These are phyloP conservation scores for Erigeron philadelphicus DNA, from an alignment of 140 eudicot species.

Conservation along the genomic window DNA sequence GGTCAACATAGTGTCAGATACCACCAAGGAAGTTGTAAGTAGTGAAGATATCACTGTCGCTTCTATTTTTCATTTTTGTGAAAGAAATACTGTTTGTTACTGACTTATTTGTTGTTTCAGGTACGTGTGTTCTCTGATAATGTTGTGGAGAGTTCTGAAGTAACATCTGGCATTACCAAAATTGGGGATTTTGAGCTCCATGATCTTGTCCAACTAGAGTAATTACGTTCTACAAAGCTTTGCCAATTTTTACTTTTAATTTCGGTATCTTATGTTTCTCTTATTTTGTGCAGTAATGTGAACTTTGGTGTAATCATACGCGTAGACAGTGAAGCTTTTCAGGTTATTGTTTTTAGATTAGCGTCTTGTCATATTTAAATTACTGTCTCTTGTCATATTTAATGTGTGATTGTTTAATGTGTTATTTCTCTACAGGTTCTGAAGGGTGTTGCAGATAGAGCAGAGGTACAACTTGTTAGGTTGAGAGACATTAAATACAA, in stretches of 20 bases:
- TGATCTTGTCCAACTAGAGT: constrained; percentile 93
- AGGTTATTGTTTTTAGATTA: constrained; percentile 42
- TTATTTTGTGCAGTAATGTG: constrained; percentile 55
- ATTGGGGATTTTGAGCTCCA: constrained; percentile 96
- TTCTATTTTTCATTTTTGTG: background rate
- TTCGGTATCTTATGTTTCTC: constrained; percentile 19
- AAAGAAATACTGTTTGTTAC: background rate
- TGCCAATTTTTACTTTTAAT: background rate
- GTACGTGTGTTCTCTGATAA: constrained; percentile 84
- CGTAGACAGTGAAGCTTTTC: constrained; percentile 93
- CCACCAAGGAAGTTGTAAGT: constrained; percentile 91
- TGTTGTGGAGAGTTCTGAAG: constrained; percentile 97
- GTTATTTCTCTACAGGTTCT: constrained; percentile 50
- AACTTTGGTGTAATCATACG: constrained; percentile 95
- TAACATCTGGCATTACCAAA: constrained; percentile 79
- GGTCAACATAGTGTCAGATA: constrained; percentile 78
- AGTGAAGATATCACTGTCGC: background rate
- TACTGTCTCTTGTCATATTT: background rate
- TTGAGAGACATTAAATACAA: constrained; percentile 81
- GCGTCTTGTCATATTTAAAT: background rate
- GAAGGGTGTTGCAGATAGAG: constrained; percentile 82
- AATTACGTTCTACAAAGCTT: constrained; percentile 15
- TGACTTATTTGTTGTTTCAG: constrained; percentile 34
- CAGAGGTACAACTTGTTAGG: constrained; percentile 81
- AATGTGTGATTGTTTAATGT: background rate